phyloP scores from a whole-genome alignment of 805 yeast genomes.

The Yarrowia sp. region DNA sequence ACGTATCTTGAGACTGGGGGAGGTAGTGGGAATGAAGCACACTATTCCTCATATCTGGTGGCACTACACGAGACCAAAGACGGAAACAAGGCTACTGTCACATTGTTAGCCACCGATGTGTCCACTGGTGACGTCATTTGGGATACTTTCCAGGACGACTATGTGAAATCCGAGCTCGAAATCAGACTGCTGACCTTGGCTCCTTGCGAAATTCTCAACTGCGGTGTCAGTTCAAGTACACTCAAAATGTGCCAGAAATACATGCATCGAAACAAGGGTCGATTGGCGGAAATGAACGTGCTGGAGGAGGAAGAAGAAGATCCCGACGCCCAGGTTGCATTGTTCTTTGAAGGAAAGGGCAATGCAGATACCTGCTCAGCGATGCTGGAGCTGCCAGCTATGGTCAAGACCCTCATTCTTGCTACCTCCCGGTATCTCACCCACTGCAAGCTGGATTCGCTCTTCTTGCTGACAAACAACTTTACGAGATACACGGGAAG shows the following conservation, averaged over 20 bases:
- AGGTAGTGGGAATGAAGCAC: conserved; percentile 41
- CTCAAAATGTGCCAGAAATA: conserved; percentile 42
- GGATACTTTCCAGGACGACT: conserved; percentile 72
- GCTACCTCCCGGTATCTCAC: conserved; percentile 61
- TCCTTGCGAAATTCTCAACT: conserved; percentile 74
- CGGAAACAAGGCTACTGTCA: conserved; percentile 30
- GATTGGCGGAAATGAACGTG: conserved; percentile 24
- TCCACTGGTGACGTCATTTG: conserved; percentile 76
- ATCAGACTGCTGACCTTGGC: conserved; percentile 75
- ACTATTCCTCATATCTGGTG: conserved; percentile 45
- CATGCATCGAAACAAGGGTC: conserved; percentile 20
- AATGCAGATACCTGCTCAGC: conserved; percentile 24
- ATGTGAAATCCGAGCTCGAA: conserved; percentile 66
- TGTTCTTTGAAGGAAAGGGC: conserved; percentile 7
- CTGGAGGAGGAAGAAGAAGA: conserved; percentile 19
- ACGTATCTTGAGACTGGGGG: conserved; percentile 75
- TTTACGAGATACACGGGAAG: conserved; percentile 59
- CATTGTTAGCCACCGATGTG: conserved; percentile 69
- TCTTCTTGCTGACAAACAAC: conserved; percentile 61
- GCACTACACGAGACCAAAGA: conserved; percentile 42
- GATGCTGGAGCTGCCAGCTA: conserved; percentile 41
- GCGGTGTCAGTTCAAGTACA: conserved; percentile 53
- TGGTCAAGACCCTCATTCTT: conserved; percentile 53
- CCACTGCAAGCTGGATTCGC: conserved; percentile 66
- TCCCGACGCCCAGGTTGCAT: conserved; percentile 9